These are phyloP conservation scores for Boeremia exigua DNA, from an alignment of 2,329 filamentous ascomycete species.

Conservation along the genomic window DNA sequence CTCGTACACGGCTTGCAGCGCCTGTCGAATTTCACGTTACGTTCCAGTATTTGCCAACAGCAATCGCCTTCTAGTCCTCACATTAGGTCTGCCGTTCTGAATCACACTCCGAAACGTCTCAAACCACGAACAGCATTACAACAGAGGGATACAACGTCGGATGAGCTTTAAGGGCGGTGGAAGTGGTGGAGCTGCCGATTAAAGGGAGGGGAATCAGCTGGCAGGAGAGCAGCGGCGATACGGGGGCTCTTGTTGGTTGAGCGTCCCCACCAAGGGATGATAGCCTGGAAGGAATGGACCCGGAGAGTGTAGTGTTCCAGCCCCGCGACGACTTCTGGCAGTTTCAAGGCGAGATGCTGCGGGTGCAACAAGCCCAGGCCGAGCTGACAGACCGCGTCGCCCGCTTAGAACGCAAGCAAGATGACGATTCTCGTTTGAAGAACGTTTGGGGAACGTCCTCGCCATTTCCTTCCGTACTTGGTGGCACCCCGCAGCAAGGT, in stretches of 20 bases:
- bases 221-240: constrained; percentile 18
- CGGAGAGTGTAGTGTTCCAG: constrained; percentile 66
- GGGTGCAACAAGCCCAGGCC: constrained; percentile 65
- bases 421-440: constrained; percentile 71
- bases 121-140: neutral
- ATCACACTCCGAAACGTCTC: neutral
- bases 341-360: constrained; percentile 66
- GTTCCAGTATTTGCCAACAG: neutral
- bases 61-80: neutral
- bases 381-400: constrained; percentile 68
- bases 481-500: constrained; percentile 89
- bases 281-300: constrained; percentile 60
- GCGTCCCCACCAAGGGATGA: constrained; percentile 40
- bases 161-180: constrained; percentile 11
- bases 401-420: constrained; percentile 66
- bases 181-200: constrained; percentile 16
- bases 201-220: constrained; percentile 18
- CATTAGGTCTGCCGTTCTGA: neutral
- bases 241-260: constrained; percentile 30
- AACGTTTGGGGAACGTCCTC: constrained; percentile 87
- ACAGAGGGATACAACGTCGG: neutral
- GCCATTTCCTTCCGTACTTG: constrained; percentile 85
- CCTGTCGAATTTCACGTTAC: neutral
- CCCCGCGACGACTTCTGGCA: constrained; percentile 71
- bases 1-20: neutral